Base-by-base conservation (phyloP, 306 rosid genomes). In the Vigna unguiculata region DNA sequence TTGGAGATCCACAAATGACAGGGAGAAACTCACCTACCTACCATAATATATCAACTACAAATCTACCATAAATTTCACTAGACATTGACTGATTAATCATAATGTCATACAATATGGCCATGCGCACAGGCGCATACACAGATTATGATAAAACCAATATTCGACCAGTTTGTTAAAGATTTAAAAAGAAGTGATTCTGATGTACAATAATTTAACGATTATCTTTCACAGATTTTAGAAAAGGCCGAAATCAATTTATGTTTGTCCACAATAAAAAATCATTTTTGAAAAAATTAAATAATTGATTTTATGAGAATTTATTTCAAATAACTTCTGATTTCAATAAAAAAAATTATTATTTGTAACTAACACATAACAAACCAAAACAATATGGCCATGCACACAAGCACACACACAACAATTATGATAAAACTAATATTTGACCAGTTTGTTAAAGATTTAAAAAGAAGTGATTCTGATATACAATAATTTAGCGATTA, bases 1-100 rank as follows among this genome's bases (percentile, higher is more conserved):
- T 17, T 45, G 70, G 51, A 17, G 25, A 53, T 67, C 48, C 7
- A 24, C 9, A 36, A 15, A 66, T 77, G 32, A 28, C 14, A 40
- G 66, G 54, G 64, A 59, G 66, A 69, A 78, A 47, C 62, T 19
- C 48, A 15, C 45, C 57, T 66, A 43, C 58, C 48, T 66, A 43
- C 58, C 48, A 19, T 14, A 46, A 38, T 16, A 25, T 55, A 28
- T 28, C 46, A 48, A 47, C 4, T 57, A 58, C 77, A 78, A 36
- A 70, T 15, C 20, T 45, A 24, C 46, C 63, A 46, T 46, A 69
- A 58, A 32, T 30, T 46, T 20, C 47, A 21, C 51, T 54, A 14
- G 5, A 28, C 25, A 53, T 9, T 12, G 67, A 48, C 40, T 36
- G 72, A 76, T 16, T 63, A 64, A 51, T 36, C 55, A 49, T 59